Evolutionary conservation across 176 grass and related monocot species (phyloP), one percentile per base, ranked within the genome.

Genomic region (Paspalum vaginatum): DNA sequence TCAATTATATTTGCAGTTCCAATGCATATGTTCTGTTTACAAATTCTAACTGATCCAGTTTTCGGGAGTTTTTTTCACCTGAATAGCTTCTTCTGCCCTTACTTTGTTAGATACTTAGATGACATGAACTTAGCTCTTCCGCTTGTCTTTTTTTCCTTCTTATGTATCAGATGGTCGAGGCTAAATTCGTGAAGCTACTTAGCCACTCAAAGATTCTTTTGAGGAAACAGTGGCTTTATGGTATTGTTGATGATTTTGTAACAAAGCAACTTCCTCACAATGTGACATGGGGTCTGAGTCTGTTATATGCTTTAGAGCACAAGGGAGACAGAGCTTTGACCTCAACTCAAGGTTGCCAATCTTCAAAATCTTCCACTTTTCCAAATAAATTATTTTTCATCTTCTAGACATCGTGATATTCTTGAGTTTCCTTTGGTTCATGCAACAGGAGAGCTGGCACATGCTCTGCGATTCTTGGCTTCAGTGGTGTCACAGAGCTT

Each of bases 251-350:
- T 95, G 92, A 98, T 72, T 98, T 98, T 83, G 90, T 95, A 40
- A 98, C 96, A 69, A 98, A 98, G 82, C 96, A 98, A 85, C 90
- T 98, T 59, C 96, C 96, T 14, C 90, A 98, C 84, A 98, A 98
- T 86, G 96, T 98, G 79, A 98, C 96, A 65, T 98, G 96, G 96
- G 92, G 91, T 70, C 79, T 98, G 22, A 98, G 96, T 89, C 76
- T 98, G 79, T 89, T 98, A 52, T 98, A 98, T 93, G 96, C 96
- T 89, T 55, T 98, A 81, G 96, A 98, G 88, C 96, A 98, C 79
- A 91, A 95, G 81, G 96, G 96, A 50, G 92, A 98, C 75, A 81
- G 96, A 87, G 90, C 96, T 85, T 84, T 91, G 67, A 87, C 87
- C 73, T 95, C 90, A 81, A 98, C 92, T 61, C 96, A 95, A 95